phyloP scores from a whole-genome alignment of 1,284 basidiomycete genomes.

The Sporisorium scitamineum region DNA sequence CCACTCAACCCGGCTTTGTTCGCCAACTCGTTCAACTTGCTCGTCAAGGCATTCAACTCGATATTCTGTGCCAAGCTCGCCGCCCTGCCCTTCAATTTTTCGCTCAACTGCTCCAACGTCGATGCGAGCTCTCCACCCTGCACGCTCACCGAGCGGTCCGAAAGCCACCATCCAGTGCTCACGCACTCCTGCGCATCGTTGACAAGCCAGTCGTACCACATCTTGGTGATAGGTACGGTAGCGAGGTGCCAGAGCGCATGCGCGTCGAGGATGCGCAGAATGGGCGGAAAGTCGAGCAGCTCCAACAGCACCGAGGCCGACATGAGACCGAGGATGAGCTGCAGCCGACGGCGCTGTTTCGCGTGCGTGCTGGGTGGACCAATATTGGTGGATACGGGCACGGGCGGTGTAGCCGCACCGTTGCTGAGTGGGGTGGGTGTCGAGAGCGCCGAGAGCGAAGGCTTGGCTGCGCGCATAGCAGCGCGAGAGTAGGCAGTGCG shows the following conservation, averaged over 20 bases:
- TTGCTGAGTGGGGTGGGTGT: slow-evolving; percentile 32
- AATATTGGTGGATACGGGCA: slow-evolving; percentile 52
- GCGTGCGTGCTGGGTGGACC: slow-evolving; percentile 52
- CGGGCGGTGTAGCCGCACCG: slow-evolving; percentile 52
- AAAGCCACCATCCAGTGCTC: slow-evolving; percentile 55
- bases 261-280: slow-evolving; percentile 81
- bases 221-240: slow-evolving; percentile 81
- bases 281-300: slow-evolving; percentile 89
- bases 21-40: slow-evolving; percentile 55
- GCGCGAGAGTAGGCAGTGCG: slow-evolving; percentile 47
- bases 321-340: slow-evolving; percentile 75
- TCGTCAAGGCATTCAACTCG: slow-evolving; percentile 55
- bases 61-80: slow-evolving; percentile 49
- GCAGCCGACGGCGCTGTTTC: slow-evolving; percentile 70
- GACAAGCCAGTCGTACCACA: slow-evolving; percentile 77
- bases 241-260: slow-evolving; percentile 94
- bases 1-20: slow-evolving; percentile 50
- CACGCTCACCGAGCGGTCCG: slow-evolving; percentile 23
- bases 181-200: slow-evolving; percentile 64
- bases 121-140: slow-evolving; percentile 16
- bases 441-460: slow-evolving; percentile 36
- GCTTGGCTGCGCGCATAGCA: slow-evolving; percentile 74
- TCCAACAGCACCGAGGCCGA: slow-evolving; percentile 85
- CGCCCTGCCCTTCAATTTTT: slow-evolving; percentile 45
- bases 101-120: slow-evolving; percentile 37